These are phyloP conservation scores for Cruciata laevipes DNA, from an alignment of 257 asterid species.

Conservation along the genomic window DNA sequence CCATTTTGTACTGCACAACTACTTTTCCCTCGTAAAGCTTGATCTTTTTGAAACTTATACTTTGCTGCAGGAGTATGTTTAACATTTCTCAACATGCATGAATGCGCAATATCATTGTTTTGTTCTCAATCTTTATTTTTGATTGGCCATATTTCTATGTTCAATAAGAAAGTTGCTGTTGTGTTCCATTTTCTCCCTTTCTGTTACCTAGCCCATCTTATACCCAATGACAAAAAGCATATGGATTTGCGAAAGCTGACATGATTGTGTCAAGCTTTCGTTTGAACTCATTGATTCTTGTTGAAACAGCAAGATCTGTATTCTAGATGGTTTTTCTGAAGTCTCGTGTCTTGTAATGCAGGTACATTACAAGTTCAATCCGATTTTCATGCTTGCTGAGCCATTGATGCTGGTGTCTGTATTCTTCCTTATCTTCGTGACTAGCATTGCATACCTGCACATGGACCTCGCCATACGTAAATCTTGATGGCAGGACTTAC, in stretches of 20 bases:
- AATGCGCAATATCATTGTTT: background rate
- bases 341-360: slow-evolving; percentile 30
- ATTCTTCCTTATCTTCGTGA: slow-evolving; percentile 65
- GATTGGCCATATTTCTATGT: background rate
- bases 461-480: slow-evolving; percentile 71
- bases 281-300: background rate
- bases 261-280: background rate
- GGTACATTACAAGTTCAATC: slow-evolving; percentile 89
- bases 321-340: background rate
- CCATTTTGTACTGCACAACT: background rate
- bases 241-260: background rate
- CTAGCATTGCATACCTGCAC: slow-evolving; percentile 74
- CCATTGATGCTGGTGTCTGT: slow-evolving; percentile 81
- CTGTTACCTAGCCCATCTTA: background rate
- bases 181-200: background rate
- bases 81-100: background rate
- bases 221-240: background rate
- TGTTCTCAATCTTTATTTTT: background rate
- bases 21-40: background rate
- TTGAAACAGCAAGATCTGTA: background rate
- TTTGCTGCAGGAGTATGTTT: background rate
- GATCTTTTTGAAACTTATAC: background rate
- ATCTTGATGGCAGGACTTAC: slow-evolving; percentile 14
- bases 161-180: background rate
- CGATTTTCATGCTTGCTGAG: slow-evolving; percentile 88